These are phyloP conservation scores for Fusarium sp. DNA, from an alignment of 2,329 filamentous ascomycete genomes.

Conservation along the genomic window DNA sequence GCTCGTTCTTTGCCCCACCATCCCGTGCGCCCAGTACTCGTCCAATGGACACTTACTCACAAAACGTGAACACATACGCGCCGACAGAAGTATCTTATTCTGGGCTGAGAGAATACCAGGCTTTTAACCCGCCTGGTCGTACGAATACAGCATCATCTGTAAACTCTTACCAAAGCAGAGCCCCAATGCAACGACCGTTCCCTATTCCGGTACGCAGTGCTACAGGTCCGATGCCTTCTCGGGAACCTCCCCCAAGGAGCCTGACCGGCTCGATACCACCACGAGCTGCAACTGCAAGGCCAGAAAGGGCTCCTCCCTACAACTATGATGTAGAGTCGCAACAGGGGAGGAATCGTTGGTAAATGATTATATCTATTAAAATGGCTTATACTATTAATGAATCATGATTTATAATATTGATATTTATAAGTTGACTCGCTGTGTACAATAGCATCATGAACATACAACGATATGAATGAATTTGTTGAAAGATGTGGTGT, in stretches of 20 bases:
- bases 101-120: conserved; percentile 45
- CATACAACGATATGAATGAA: conserved; percentile 6
- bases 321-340: conserved; percentile 57
- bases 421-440: conserved; percentile 7
- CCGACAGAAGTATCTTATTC: conserved; percentile 2
- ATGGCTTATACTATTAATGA: conserved; percentile 30
- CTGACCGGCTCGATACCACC: conserved; percentile 60
- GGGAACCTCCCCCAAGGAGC: conserved; percentile 58
- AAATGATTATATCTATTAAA: conserved; percentile 17
- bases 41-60: conserved; percentile 51
- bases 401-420: conserved; percentile 23
- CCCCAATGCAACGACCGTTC: conserved; percentile 43
- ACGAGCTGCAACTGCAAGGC: conserved; percentile 42
- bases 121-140: conserved; percentile 52
- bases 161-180: conserved; percentile 43
- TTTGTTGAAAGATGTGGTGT: neutral
- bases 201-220: conserved; percentile 55
- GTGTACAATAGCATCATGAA: conserved; percentile 5
- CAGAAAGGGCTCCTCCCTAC: conserved; percentile 45
- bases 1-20: conserved; percentile 53
- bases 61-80: neutral
- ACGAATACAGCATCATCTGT: conserved; percentile 53
- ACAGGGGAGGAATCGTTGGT: conserved; percentile 49
- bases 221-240: conserved; percentile 55
- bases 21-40: conserved; percentile 52